These are phyloP conservation scores for Exophiala aquamarina DNA, from an alignment of 2,329 filamentous ascomycete genomes.

Conservation along the genomic window DNA sequence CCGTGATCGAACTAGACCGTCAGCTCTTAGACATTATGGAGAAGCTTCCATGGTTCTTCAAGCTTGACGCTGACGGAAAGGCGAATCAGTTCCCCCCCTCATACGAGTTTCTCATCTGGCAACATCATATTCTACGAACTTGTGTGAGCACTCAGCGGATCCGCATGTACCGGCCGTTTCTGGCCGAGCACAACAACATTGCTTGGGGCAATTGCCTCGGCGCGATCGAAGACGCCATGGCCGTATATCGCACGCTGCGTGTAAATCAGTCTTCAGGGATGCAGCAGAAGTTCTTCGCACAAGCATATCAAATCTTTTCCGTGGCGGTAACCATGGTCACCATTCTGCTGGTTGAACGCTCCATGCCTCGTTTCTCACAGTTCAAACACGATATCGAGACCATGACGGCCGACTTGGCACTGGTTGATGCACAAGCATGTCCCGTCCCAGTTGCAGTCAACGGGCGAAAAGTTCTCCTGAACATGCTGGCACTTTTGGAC, in stretches of 20 bases:
- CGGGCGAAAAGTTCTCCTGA: constrained; percentile 28
- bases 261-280: constrained; percentile 12
- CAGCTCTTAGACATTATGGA: constrained; percentile 26
- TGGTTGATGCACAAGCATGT: constrained; percentile 17
- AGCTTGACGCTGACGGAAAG: constrained; percentile 16
- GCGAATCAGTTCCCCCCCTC: constrained; percentile 15
- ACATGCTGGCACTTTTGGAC: constrained; percentile 31
- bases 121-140: constrained; percentile 30
- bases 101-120: constrained; percentile 29
- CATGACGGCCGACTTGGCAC: constrained; percentile 29
- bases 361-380: constrained; percentile 25
- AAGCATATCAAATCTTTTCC: constrained; percentile 31
- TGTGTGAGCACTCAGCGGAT: constrained; percentile 31
- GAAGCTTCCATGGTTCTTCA: constrained; percentile 31
- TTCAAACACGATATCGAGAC: constrained; percentile 29
- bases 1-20: constrained; percentile 26
- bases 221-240: constrained; percentile 29
- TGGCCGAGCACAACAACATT: constrained; percentile 6
- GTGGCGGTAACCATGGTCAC: constrained; percentile 31
- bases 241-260: constrained; percentile 28
- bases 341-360: constrained; percentile 31
- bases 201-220: constrained; percentile 22
- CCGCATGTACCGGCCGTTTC: constrained; percentile 30
- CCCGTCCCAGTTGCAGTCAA: constrained; percentile 24
- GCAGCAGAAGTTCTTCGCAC: constrained; percentile 28